phyloP scores from a whole-genome alignment of 2,329 filamentous ascomycete species.

The Fonsecaea pugnacius region DNA sequence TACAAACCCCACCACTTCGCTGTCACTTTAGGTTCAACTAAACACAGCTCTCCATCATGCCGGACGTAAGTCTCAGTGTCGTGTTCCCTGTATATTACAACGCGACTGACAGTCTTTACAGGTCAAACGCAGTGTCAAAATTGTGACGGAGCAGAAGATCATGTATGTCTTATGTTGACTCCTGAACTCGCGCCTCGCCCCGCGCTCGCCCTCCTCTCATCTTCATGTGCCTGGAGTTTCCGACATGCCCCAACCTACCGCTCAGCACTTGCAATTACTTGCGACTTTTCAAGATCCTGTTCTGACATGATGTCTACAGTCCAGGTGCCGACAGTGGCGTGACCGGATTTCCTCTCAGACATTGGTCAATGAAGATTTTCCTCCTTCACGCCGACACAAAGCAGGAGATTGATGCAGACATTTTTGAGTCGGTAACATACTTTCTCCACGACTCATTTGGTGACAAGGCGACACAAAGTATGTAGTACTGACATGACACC shows the following conservation, averaged over 20 bases:
- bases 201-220: neutral
- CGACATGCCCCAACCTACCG: neutral
- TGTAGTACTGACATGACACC: constrained; percentile 42
- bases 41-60: constrained; percentile 27
- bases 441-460: constrained; percentile 93
- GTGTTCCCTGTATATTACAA: neutral
- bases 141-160: constrained; percentile 88
- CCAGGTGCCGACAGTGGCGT: constrained; percentile 80
- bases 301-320: constrained; percentile 35
- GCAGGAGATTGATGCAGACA: constrained; percentile 80
- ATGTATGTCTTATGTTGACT: constrained; percentile 67
- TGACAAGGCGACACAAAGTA: constrained; percentile 78
- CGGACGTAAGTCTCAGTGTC: constrained; percentile 30
- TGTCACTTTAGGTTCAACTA: neutral
- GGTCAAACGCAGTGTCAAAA: constrained; percentile 85
- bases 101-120: constrained; percentile 41
- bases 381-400: constrained; percentile 64
- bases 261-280: neutral
- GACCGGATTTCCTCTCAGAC: constrained; percentile 88
- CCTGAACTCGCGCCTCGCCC: neutral
- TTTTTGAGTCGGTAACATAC: constrained; percentile 92
- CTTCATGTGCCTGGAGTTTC: neutral
- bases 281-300: neutral
- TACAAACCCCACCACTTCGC: constrained; percentile 4
- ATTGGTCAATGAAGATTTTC: constrained; percentile 86